Conservation (phyloP, 768 basidiomycete genomes). For the Leccinum arenicola region DNA sequence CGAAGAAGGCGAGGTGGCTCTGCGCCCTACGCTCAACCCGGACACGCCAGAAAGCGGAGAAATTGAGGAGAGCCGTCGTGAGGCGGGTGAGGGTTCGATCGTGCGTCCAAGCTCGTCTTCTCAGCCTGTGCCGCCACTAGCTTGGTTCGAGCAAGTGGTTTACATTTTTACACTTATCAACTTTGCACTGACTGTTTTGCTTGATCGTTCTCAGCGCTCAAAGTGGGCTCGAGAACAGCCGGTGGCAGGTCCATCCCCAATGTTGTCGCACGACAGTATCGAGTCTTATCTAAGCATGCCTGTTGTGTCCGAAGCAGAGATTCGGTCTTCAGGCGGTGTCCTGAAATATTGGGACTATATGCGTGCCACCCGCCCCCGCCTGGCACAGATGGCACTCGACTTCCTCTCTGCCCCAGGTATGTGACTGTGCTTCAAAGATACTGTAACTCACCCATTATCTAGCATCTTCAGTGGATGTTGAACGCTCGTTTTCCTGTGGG, state of each 20-base stretch:
- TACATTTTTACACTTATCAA: too few species aligned
- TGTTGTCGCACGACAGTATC: background rate
- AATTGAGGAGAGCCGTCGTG: conserved; percentile 1
- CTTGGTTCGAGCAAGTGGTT: too few species aligned
- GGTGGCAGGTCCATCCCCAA: background rate
- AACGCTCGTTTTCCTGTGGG: background rate
- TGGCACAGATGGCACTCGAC: background rate
- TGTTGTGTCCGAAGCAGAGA: background rate
- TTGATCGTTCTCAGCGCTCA: background rate
- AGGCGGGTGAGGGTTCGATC: background rate
- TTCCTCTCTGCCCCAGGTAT: background rate
- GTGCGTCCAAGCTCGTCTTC: background rate
- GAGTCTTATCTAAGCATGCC: background rate
- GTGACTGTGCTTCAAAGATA: background rate
- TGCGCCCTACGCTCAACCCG: background rate
- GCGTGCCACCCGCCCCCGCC: background rate
- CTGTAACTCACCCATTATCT: background rate
- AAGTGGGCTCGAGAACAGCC: background rate
- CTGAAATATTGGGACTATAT: background rate
- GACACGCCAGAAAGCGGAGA: conserved; percentile 19
- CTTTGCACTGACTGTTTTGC: too few species aligned
- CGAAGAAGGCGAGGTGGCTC: conserved; percentile 19
- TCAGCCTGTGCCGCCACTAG: too few species aligned
- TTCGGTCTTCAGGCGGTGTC: background rate
- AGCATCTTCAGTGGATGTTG: background rate